Evolutionary conservation across 1,284 basidiomycete genomes (phyloP), one percentile per base, ranked within the genome.

Genomic region (Sphagnurus paluster): DNA sequence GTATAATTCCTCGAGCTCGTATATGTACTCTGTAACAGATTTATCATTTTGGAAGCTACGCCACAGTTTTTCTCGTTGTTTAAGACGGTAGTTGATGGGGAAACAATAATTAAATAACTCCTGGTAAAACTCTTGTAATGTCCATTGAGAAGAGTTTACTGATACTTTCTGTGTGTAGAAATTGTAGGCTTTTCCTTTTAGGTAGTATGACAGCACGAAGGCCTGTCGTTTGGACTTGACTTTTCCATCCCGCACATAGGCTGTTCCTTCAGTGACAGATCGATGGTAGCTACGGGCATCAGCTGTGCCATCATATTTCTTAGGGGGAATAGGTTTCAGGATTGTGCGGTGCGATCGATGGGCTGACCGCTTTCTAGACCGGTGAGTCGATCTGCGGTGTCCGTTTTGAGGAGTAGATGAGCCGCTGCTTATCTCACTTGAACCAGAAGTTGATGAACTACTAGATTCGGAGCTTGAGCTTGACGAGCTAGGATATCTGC

Each of bases 21-120:
- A 58, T 1, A 63, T 46, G 38, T 63, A 73, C 32, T 56, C 58
- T 11, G 39, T 46, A 1, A 65, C 57, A 1, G 50, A 43, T 30
- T 52, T 55, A 17, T 58, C 43, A 40, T 57, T 50, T 38, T 67
- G 65, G 29, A 46, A 50, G 26, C 48, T 53, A 0, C 42, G 26
- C 2, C 50, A 28, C 1, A 69, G 49, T 23, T 63, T 59, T 25
- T 56, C 37, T 5, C 21, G 20, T 26, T 46, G 44, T 19, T 44
- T 36, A 13, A 44, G 2, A 5, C 25, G 39, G 23, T 41, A 46
- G n/a, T 46, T 41, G 5, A 46, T 36, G 17, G 45, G 45, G 19
- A 41, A 46, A 21, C 39, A 73, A 44, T 71, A 68, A 48, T 74
- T 64, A 49, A 71, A 76, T 1, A 76, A 39, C 3, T 53, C 70